These are phyloP conservation scores for Diplocarpon mali DNA, from an alignment of 2,329 filamentous ascomycete genomes.

Conservation along the genomic window DNA sequence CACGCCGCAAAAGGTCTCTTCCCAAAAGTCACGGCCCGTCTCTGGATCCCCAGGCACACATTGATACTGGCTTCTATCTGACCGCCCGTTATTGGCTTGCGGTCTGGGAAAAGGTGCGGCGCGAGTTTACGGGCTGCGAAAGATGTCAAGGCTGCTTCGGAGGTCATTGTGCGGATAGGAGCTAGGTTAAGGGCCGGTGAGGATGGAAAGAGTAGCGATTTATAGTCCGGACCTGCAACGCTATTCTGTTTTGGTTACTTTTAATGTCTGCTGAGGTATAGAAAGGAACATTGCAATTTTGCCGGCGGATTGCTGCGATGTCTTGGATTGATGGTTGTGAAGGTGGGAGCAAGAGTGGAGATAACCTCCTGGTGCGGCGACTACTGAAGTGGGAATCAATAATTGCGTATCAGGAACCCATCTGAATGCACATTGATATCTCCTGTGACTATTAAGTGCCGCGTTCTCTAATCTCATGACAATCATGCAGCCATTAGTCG, in stretches of 20 bases:
- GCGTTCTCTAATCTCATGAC: not conserved
- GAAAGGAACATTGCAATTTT: too few species aligned
- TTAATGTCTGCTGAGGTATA: too few species aligned
- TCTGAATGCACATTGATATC: too few species aligned
- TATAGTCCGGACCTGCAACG: constrained; percentile 3
- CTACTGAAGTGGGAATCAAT: too few species aligned
- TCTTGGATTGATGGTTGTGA: too few species aligned
- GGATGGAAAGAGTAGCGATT: constrained; percentile 4
- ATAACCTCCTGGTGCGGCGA: too few species aligned
- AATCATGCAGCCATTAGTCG: not conserved
- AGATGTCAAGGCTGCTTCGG: constrained; percentile 22
- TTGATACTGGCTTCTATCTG: constrained; percentile 33
- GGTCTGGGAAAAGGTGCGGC: constrained; percentile 28
- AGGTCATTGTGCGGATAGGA: constrained; percentile 12
- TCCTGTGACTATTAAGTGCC: too few species aligned
- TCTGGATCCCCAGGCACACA: constrained; percentile 33
- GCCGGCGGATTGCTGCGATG: too few species aligned
- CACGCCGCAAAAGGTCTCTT: constrained; percentile 40
- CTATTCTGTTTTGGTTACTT: too few species aligned
- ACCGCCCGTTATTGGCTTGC: constrained; percentile 27
- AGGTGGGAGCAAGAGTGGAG: too few species aligned
- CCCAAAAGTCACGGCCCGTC: constrained; percentile 32
- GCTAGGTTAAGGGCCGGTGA: not conserved
- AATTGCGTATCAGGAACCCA: too few species aligned
- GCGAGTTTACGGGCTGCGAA: constrained; percentile 16